phyloP scores from a whole-genome alignment of 768 basidiomycete genomes.

The Russula compacta region DNA sequence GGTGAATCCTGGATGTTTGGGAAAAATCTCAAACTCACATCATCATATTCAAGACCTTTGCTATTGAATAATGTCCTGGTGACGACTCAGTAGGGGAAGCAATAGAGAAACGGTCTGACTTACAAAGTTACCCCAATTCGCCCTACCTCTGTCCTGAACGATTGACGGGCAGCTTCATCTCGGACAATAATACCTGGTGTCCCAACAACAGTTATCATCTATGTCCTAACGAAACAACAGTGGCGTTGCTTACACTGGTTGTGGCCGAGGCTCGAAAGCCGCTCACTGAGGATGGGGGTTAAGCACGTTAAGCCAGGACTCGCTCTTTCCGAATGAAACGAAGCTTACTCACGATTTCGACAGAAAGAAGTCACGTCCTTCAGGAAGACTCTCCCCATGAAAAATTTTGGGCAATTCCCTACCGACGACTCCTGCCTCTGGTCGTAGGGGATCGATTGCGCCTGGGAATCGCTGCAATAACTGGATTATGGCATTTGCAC shows the following conservation, averaged over 20 bases:
- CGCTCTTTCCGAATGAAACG: neutral
- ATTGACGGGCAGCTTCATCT: constrained; percentile 41
- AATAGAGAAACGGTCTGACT: constrained; percentile 14
- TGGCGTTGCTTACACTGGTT: constrained; percentile 43
- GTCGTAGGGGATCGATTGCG: constrained; percentile 49
- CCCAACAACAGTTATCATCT: neutral
- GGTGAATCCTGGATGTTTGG: too few species aligned
- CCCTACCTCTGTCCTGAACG: constrained; percentile 43
- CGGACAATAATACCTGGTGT: constrained; percentile 59
- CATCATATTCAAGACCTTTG: constrained; percentile 62
- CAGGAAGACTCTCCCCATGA: constrained; percentile 31
- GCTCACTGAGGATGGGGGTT: constrained; percentile 29
- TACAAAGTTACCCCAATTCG: constrained; percentile 51
- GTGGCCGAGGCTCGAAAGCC: constrained; percentile 50
- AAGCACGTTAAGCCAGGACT: neutral
- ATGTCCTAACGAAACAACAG: neutral
- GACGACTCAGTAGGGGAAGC: neutral
- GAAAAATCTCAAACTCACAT: constrained; percentile 29
- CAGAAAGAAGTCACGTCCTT: constrained; percentile 1
- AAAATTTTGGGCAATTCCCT: constrained; percentile 54
- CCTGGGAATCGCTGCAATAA: constrained; percentile 48
- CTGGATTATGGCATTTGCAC: constrained; percentile 54
- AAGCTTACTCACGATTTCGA: neutral
- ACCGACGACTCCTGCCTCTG: constrained; percentile 46
- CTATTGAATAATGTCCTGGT: constrained; percentile 47